Conservation (phyloP, 2,329 filamentous ascomycete species). For the Chrysoporthe puriensis region DNA sequence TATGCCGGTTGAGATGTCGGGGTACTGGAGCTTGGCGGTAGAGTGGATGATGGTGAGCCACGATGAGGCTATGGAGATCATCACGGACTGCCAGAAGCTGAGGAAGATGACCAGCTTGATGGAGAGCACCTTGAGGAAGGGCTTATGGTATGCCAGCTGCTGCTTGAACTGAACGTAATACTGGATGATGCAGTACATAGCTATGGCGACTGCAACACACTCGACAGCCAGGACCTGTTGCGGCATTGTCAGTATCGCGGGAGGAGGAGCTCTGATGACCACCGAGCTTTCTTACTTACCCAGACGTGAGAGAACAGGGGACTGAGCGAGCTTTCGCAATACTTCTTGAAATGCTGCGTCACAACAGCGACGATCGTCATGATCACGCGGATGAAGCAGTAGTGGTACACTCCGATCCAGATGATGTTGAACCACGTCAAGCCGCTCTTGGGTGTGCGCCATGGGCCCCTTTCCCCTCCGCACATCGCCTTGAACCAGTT, state of each 20-base stretch:
- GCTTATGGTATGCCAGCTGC: constrained; percentile 69
- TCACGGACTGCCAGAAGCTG: constrained; percentile 78
- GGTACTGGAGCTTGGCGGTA: constrained; percentile 65
- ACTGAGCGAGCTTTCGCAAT: constrained; percentile 78
- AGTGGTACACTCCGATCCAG: constrained; percentile 83
- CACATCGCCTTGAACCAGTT: constrained; percentile 72
- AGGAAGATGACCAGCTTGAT: constrained; percentile 93
- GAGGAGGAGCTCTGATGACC: no score
- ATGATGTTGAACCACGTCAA: constrained; percentile 90
- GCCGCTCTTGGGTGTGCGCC: constrained; percentile 77
- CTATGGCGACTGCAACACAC: constrained; percentile 72
- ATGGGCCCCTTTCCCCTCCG: constrained; percentile 68
- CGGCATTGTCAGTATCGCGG: constrained; percentile 1
- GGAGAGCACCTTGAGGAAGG: constrained; percentile 79
- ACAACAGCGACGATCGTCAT: constrained; percentile 80
- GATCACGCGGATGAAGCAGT: constrained; percentile 78
- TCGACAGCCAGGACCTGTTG: constrained; percentile 68
- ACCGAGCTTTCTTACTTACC: constrained; percentile 50
- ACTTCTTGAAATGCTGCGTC: constrained; percentile 68
- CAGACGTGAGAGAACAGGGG: constrained; percentile 84
- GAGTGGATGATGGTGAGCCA: constrained; percentile 63
- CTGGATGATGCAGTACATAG: constrained; percentile 88
- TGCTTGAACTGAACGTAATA: constrained; percentile 79
- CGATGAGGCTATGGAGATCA: constrained; percentile 57
- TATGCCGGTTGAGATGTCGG: constrained; percentile 80